Evolutionary conservation across 371 early-diverging fungal genomes (phyloP).

Genomic region (Mortierella sp.): DNA sequence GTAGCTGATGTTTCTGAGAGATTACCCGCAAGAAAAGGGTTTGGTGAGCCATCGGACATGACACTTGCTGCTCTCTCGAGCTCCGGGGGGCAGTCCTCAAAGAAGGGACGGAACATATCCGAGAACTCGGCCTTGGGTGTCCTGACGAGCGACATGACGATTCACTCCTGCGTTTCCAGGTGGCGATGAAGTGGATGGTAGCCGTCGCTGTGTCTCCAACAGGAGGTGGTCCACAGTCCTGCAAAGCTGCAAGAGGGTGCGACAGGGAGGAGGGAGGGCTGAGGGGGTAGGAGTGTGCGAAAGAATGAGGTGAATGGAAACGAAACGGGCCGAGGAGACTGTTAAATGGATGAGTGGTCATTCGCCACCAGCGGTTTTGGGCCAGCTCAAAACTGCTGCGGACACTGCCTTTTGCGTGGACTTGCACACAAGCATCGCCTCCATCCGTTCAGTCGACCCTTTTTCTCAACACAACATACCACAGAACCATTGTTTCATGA

Average conservation of each 20-base stretch:
- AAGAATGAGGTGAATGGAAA: not conserved
- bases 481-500: too few relatives aligned
- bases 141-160: conserved; percentile 23
- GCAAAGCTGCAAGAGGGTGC: too few relatives aligned
- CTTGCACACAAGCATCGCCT: too few relatives aligned
- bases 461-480: too few relatives aligned
- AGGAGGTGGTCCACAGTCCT: too few relatives aligned
- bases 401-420: too few relatives aligned
- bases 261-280: not conserved
- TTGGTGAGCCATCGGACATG: not conserved
- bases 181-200: not conserved
- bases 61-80: conserved; percentile 7
- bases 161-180: not conserved
- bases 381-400: too few relatives aligned
- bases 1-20: not conserved
- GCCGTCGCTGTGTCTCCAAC: not conserved
- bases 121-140: conserved; percentile 22
- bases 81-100: conserved; percentile 26
- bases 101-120: conserved; percentile 22
- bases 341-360: too few relatives aligned
- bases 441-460: too few relatives aligned
- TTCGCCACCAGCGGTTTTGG: too few relatives aligned
- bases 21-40: not conserved
- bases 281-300: not conserved
- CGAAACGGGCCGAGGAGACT: not conserved